Conservation (phyloP, 306 rosid genomes). For the Medicago ruthenica region DNA sequence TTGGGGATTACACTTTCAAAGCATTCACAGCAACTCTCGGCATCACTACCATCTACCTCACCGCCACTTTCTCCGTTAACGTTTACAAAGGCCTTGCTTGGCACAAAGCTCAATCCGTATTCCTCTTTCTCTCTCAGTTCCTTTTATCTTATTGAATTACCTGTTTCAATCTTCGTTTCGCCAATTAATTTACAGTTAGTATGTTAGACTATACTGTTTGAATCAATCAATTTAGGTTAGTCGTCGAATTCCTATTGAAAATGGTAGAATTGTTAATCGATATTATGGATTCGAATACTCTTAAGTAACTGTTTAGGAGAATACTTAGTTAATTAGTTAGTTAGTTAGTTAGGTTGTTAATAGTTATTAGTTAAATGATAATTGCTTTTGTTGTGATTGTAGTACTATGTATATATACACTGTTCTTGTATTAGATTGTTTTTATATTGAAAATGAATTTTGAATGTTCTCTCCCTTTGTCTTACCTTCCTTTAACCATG, state of each 20-base stretch:
- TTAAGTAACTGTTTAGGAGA: neutral
- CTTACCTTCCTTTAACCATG: neutral
- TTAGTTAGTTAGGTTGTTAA: neutral
- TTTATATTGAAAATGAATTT: neutral
- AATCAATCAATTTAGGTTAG: constrained; percentile 27
- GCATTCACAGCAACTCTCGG: constrained; percentile 81
- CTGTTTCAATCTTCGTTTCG: constrained; percentile 3
- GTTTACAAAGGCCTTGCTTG: constrained; percentile 83
- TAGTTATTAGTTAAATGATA: neutral
- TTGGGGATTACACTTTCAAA: constrained; percentile 80
- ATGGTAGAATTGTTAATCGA: no score
- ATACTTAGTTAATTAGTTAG: no score
- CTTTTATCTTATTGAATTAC: neutral
- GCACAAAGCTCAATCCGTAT: constrained; percentile 86
- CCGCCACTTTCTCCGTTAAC: constrained; percentile 66
- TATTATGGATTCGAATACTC: neutral
- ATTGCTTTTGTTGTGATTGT: neutral
- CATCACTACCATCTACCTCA: constrained; percentile 71
- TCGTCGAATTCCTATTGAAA: neutral
- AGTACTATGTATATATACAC: neutral
- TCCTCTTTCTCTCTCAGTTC: neutral
- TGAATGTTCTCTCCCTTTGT: neutral
- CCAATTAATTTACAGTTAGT: neutral
- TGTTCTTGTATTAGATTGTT: neutral
- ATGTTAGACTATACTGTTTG: neutral